Base-by-base conservation (phyloP, 768 basidiomycete species). In the Kwoniella dejecticola region DNA sequence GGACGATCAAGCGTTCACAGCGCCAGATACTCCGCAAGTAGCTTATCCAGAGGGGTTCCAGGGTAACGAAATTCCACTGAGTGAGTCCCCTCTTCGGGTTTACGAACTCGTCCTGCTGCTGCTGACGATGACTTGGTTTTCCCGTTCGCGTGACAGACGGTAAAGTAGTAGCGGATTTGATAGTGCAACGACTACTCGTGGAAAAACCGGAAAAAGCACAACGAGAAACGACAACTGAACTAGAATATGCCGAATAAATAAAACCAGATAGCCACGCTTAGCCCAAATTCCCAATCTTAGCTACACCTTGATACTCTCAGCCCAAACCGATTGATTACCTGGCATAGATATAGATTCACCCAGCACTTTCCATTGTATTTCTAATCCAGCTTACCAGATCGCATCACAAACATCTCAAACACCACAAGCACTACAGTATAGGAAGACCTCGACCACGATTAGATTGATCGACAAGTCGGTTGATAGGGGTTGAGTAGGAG, bases 11-110 rank as follows among this genome's bases (percentile, higher is more conserved):
- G 89, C 66, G 38, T 92, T 94, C 74, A 88, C 89, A 1, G 82
- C 85, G 42, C 90, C 91, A 0, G 84, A 85, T 12, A 74, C 86
- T 4, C 92, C 91, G 79, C 80, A 80, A 3, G 83, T 87, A 0
- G 80, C 82, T 19, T 91, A 94, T 68, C 90, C 91, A 0, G 85
- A 88, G 40, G 93, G 90, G n/a, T 96, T 96, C 81, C 91, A 93
- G 84, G 92, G 86, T 13, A 91, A 89, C 75, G 83, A 82, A 12
- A 96, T 96, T 61, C 92, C 91, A 2, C 83, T 96, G 29, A 85
- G 92, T 75, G 89, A 74, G 77, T 64, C 7, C 10, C 15, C 0
- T 21, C 24, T 52, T 19, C 11, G 23, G n/a, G n/a, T 53, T 5
- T 49, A n/a, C 57, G 21, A 26, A 2, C n/a, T 42, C 53, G 48